Base-by-base conservation (phyloP, 2,329 filamentous ascomycete species). In the Plectosphaerella cucumerina region DNA sequence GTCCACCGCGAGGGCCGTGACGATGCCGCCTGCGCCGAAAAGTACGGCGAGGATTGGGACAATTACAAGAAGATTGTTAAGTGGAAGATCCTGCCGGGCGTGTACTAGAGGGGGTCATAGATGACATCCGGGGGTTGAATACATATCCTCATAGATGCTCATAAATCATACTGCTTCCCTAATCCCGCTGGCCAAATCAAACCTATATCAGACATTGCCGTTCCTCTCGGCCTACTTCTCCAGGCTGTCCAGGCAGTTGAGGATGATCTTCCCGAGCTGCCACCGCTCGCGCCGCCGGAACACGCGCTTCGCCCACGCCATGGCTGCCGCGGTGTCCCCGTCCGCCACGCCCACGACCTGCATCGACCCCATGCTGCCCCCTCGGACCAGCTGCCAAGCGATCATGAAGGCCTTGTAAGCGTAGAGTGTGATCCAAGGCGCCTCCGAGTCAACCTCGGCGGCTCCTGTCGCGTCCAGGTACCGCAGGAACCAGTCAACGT, bases 41-140 rank as follows among this genome's bases (percentile, higher is more conserved):
- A 94, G 74, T 94, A 95, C 62, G 89, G 89, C 17, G 83, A 82
- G 58, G 88, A 93, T 60, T 94, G 90, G 89, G 81, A 89, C 53
- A 78, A 79, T 65, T 94, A 94, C 67, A 87, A 84, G 64, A 80
- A 82, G 65, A 76, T 82, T 58, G 89, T 94, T 37, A 81, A 74
- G 55, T 92, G 79, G 65, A 79, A 83, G 60, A 91, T 95, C 55
- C 69, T 94, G 22, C 89, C 89, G 5, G 85, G 84, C 9, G 71
- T 93, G 5, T 93, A 93, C 67, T 93, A 57, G 31, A 8, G 26
- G 26, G 12, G 26, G 26, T 31, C 26, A 31, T 31, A 31, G 26
- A 31, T 11, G 26, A 11, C 26, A 31, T 31, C 26, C n/a, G n/a
- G 26, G 26, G 12, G 26, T 8, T 31, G 26, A 8, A 10, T 9